A percentile compares a stretch with the other conserved stretches of the same genome.
Evolutionary conservation across 805 yeast genomes (phyloP).

Genomic region (Ogataea populi-albae): DNA sequence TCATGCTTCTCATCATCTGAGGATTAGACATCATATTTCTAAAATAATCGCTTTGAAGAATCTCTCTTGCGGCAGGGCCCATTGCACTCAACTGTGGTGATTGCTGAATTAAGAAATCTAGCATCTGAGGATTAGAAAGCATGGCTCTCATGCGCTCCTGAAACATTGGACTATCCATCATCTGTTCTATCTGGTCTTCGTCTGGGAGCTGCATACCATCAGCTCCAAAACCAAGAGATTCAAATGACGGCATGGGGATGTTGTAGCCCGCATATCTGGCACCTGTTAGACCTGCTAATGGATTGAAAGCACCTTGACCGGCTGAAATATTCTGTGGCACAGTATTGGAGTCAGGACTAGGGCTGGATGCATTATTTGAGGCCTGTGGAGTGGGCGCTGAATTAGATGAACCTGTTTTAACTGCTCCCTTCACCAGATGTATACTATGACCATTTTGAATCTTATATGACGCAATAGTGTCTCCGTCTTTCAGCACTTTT

Average conservation of each 20-base stretch:
- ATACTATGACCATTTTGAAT: constrained; percentile 83
- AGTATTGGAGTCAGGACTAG: constrained; percentile 24
- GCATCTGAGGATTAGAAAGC: constrained; percentile 84
- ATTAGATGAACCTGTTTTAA: constrained; percentile 21
- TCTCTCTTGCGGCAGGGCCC: constrained; percentile 87
- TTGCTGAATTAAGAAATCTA: constrained; percentile 75
- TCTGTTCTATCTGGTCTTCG: constrained; percentile 67
- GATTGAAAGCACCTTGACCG: constrained; percentile 86
- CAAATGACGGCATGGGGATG: constrained; percentile 80
- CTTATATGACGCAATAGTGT: constrained; percentile 71
- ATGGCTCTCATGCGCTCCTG: constrained; percentile 80
- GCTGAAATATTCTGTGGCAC: constrained; percentile 82
- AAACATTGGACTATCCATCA: constrained; percentile 79
- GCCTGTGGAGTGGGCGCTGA: constrained; percentile 19
- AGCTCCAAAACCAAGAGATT: constrained; percentile 64
- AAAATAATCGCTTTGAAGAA: constrained; percentile 80
- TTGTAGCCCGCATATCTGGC: constrained; percentile 92
- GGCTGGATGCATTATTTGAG: constrained; percentile 17
- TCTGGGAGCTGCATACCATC: constrained; percentile 85
- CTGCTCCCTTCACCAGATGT: constrained; percentile 85
- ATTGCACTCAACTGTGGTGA: constrained; percentile 79
- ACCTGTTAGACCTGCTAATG: constrained; percentile 88
- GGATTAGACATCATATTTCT: constrained; percentile 83
- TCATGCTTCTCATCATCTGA: constrained; percentile 75
- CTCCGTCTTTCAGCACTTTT: constrained; percentile 82